Conservation (phyloP, 2,329 filamentous ascomycete genomes). For the Aspergillus costaricaensis region DNA sequence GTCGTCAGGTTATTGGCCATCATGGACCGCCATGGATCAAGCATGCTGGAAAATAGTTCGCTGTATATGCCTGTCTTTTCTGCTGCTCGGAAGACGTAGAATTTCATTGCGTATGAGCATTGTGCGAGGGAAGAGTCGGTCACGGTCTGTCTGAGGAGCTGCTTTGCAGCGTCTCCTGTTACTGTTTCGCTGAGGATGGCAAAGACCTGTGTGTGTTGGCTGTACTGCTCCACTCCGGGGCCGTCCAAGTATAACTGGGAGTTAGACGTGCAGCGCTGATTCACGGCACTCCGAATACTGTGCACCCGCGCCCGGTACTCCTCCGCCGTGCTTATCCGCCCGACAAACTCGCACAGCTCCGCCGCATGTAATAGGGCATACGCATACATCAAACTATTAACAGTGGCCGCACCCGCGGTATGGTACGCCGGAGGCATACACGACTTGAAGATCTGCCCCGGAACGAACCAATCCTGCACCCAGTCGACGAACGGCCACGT, state of each 20-base stretch:
- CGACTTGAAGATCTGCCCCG: background rate
- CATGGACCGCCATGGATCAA: conserved; percentile 11
- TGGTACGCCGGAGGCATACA: conserved; percentile 12
- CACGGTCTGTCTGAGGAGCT: background rate
- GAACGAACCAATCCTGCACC: conserved; percentile 3
- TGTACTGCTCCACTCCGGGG: conserved; percentile 1
- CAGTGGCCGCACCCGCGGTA: background rate
- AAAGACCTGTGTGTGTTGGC: conserved; percentile 13
- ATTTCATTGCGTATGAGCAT: conserved; percentile 11
- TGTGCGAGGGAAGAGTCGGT: background rate
- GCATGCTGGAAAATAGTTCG: background rate
- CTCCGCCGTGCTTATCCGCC: background rate
- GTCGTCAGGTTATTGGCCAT: conserved; percentile 8
- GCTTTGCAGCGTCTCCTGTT: background rate
- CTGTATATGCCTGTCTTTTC: conserved; percentile 2
- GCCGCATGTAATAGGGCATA: conserved; percentile 4
- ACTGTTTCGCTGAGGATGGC: conserved; percentile 9
- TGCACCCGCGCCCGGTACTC: background rate
- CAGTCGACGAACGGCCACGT: conserved; percentile 15
- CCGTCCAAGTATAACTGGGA: background rate
- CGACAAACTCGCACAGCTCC: background rate
- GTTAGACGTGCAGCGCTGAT: background rate
- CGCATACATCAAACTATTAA: conserved; percentile 10
- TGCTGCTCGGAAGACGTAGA: conserved; percentile 13
- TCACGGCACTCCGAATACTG: background rate